phyloP scores from a whole-genome alignment of 2,329 filamentous ascomycete genomes.

The Fusarium annulatum region DNA sequence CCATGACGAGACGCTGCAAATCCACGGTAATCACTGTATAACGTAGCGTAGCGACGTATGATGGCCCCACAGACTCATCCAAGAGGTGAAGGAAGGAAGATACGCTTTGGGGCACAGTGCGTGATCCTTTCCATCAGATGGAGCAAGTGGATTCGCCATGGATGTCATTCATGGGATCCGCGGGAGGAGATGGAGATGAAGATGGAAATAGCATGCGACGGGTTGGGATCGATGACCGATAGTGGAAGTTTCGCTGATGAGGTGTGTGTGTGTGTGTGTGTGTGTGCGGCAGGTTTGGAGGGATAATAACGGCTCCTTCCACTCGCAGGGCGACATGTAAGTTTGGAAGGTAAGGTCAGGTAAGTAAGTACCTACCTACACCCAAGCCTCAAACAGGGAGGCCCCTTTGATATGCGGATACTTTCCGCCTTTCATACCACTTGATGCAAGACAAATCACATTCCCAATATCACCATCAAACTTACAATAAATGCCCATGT shows the following conservation, averaged over 20 bases:
- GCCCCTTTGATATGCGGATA: not conserved
- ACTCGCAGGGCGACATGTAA: not conserved
- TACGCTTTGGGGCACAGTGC: slow-evolving; percentile 11
- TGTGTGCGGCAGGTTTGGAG: not conserved
- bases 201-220: slow-evolving; percentile 21
- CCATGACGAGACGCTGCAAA: slow-evolving; percentile 13
- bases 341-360: not conserved
- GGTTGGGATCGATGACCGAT: slow-evolving; percentile 6
- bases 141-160: slow-evolving; percentile 23
- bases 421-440: not conserved
- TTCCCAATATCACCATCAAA: not conserved
- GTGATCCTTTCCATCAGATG: slow-evolving; percentile 9
- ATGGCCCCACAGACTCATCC: slow-evolving; percentile 19
- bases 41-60: slow-evolving; percentile 8
- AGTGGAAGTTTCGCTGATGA: slow-evolving; percentile 10
- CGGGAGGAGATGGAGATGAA: slow-evolving; percentile 26
- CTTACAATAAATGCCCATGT: not conserved
- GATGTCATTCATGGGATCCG: slow-evolving; percentile 33
- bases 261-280: not conserved
- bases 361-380: not conserved
- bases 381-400: not conserved
- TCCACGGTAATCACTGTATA: slow-evolving; percentile 5
- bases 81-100: slow-evolving; percentile 6
- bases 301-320: slow-evolving; percentile 9
- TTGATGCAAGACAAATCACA: not conserved